These are phyloP conservation scores for Sclerotinia glacialis DNA, from an alignment of 2,329 filamentous ascomycete species.

Conservation along the genomic window DNA sequence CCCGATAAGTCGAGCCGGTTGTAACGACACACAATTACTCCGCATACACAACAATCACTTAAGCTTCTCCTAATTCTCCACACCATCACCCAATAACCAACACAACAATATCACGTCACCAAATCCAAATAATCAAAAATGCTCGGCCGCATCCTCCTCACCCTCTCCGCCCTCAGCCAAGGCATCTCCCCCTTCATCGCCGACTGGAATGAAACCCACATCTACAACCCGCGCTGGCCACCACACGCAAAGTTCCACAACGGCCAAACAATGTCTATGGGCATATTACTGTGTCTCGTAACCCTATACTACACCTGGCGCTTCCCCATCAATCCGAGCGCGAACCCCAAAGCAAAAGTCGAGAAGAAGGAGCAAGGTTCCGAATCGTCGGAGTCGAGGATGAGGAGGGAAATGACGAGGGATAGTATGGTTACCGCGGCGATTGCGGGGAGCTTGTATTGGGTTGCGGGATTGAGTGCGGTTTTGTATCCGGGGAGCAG, in stretches of 20 bases:
- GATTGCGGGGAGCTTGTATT: slow-evolving; percentile 46
- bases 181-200: slow-evolving; percentile 35
- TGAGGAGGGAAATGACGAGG: slow-evolving; percentile 9
- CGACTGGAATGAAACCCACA: slow-evolving; percentile 46
- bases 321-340: slow-evolving; percentile 1
- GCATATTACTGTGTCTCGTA: slow-evolving; percentile 42
- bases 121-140: slow-evolving; percentile 11
- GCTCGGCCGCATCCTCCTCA: slow-evolving; percentile 29
- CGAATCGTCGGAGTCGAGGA: background rate
- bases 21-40: background rate
- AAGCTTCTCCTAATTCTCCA: background rate
- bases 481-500: slow-evolving; percentile 47
- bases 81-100: background rate
- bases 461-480: slow-evolving; percentile 44
- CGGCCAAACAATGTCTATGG: slow-evolving; percentile 51
- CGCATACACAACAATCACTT: background rate
- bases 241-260: slow-evolving; percentile 53
- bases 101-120: background rate
- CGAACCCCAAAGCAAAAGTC: background rate
- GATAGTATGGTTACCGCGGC: slow-evolving; percentile 39
- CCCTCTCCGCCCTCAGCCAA: slow-evolving; percentile 28
- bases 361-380: background rate
- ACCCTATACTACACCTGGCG: slow-evolving; percentile 43
- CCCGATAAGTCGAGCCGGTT: background rate
- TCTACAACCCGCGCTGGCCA: slow-evolving; percentile 49